Evolutionary conservation across 163 green algal genomes (phyloP), one percentile per base, ranked within the genome.

Genomic region (Botryococcus braunii): DNA sequence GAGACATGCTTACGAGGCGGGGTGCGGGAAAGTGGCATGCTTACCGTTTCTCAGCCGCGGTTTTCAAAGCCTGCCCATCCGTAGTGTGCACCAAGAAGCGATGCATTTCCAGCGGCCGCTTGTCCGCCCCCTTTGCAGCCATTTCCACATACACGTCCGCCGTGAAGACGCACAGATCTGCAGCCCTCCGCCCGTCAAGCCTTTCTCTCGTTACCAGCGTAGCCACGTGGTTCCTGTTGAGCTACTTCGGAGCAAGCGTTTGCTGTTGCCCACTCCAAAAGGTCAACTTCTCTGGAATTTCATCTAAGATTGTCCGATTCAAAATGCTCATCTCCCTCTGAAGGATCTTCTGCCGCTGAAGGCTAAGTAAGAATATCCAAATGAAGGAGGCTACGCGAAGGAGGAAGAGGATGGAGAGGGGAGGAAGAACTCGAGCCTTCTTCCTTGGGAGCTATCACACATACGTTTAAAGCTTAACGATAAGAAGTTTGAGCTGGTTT

Each of bases 61-160:
- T 68, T 2, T 49, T 21, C 21, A 79, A 52, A 3, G 66, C 49
- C 32, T 56, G 52, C 17, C 75, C 75, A 37, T 73, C 71, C 23
- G 38, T 17, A 23, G 48, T 43, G 52, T 87, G 81, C 23, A 89
- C 70, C 13, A 87, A 64, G 72, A 89, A 89, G 67, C 77, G 73
- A 74, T 89, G 82, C 59, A 84, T 56, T 60, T 89, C 82, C 55
- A 77, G 69, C 0, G 77, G 65, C 23, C 46, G 67, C 3, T 29
- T 35, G 3, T 64, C 47, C 37, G 36, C 13, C 4, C 77, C 74
- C 32, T 65, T 69, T 0, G 41, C n/a, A 5, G 63, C 49, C 0
- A 49, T 43, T 69, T 83, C 79, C 35, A 81, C 77, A 68, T 79
- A 82, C 60, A 86, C 79, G 60, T 89, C 83, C 5, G 79, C 82